Conservation (phyloP, 257 asterid species). For the Nicotiana tomentosiformis region DNA sequence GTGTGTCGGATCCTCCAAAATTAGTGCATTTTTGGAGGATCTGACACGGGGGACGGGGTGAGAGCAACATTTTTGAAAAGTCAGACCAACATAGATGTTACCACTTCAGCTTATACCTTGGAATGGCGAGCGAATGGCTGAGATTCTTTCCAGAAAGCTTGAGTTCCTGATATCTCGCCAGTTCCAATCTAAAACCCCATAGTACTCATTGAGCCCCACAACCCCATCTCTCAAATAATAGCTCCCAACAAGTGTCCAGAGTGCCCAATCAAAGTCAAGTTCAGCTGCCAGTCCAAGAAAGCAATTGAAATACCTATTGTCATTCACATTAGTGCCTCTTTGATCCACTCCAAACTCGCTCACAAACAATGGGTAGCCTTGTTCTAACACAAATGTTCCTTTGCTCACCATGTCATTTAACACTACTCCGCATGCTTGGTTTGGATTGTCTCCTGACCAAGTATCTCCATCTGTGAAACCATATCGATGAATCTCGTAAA, state of each 20-base stretch:
- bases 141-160: constrained; percentile 50
- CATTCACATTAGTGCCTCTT: constrained; percentile 80
- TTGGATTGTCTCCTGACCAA: constrained; percentile 63
- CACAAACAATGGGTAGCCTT: constrained; percentile 85
- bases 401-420: constrained; percentile 34
- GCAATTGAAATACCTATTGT: constrained; percentile 77
- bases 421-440: constrained; percentile 72
- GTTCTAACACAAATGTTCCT: constrained; percentile 58
- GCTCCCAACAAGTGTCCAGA: constrained; percentile 87
- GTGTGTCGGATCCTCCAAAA: too few relatives aligned
- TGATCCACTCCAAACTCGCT: constrained; percentile 84
- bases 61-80: too few relatives aligned
- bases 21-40: too few relatives aligned
- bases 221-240: constrained; percentile 68
- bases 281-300: constrained; percentile 94
- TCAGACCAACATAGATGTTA: background rate
- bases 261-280: constrained; percentile 77
- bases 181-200: constrained; percentile 71
- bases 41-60: too few relatives aligned
- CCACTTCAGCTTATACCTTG: constrained; percentile 38
- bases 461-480: constrained; percentile 64
- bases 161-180: constrained; percentile 67
- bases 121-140: constrained; percentile 56
- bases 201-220: constrained; percentile 57
- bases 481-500: constrained; percentile 83